Percentiles rank a stretch among this genome's conserved stretches.
phyloP scores from a whole-genome alignment of 129 eudicot species.

The Flaveria trinervia region DNA sequence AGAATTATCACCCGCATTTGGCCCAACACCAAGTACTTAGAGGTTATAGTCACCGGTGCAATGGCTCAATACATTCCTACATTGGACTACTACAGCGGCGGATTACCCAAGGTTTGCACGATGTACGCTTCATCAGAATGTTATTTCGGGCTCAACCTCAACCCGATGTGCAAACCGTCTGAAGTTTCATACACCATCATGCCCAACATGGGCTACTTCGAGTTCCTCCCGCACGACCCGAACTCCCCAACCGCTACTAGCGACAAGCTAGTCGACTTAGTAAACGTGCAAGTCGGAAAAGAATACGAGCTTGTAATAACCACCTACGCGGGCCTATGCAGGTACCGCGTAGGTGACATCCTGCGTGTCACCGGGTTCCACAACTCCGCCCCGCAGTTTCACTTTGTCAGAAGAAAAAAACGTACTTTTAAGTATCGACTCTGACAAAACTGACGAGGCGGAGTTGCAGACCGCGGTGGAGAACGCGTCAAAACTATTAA shows the following conservation, averaged over 20 bases:
- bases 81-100: constrained; percentile 76
- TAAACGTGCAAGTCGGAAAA: constrained; percentile 72
- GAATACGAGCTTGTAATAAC: constrained; percentile 92
- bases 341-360: constrained; percentile 95
- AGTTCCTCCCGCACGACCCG: constrained; percentile 75
- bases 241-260: constrained; percentile 40
- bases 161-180: constrained; percentile 86
- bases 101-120: constrained; percentile 80
- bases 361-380: constrained; percentile 96
- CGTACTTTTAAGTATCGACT: constrained; percentile 76
- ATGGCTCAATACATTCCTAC: constrained; percentile 97
- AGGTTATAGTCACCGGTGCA: constrained; percentile 95
- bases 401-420: constrained; percentile 78
- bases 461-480: constrained; percentile 79
- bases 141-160: constrained; percentile 90
- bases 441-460: constrained; percentile 93
- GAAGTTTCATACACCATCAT: constrained; percentile 92
- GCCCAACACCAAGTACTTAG: constrained; percentile 89
- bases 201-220: constrained; percentile 99
- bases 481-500: constrained; percentile 53
- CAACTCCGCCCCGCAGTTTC: constrained; percentile 91
- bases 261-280: constrained; percentile 69
- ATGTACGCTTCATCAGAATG: constrained; percentile 97
- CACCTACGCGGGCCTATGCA: constrained; percentile 80
- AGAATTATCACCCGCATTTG: constrained; percentile 74